These are phyloP conservation scores for Ophiocordyceps unilateralis DNA, from an alignment of 2,329 filamentous ascomycete species.

Conservation along the genomic window DNA sequence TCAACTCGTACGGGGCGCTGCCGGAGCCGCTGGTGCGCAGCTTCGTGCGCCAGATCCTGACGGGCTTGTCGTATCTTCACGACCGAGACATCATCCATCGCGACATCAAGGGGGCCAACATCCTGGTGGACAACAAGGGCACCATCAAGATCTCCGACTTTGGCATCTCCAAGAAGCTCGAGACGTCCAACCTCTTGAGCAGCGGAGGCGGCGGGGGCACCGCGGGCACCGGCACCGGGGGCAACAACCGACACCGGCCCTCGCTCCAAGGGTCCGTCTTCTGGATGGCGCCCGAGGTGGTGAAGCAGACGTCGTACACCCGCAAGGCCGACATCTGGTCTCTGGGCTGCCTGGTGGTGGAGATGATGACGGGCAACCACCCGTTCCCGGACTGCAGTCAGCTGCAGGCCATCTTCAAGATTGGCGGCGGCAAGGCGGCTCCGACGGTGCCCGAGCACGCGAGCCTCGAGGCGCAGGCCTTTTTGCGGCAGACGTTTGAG, in stretches of 20 bases:
- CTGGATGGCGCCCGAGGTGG: conserved; percentile 99
- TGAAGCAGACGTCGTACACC: conserved; percentile 93
- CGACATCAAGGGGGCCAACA: conserved; percentile 98
- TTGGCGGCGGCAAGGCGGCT: conserved; percentile 71
- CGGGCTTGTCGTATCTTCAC: conserved; percentile 84
- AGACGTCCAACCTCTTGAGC: conserved; percentile 69
- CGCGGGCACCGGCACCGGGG: conserved; percentile 29
- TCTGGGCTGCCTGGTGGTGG: conserved; percentile 85
- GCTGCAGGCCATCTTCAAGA: conserved; percentile 96
- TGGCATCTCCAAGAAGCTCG: conserved; percentile 94
- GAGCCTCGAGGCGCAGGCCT: conserved; percentile 66
- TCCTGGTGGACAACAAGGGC: conserved; percentile 96
- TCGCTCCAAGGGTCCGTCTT: conserved; percentile 95
- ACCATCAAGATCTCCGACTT: conserved; percentile 99
- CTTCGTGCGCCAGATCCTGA: conserved; percentile 90
- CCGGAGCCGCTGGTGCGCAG: conserved; percentile 87
- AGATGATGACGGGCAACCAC: conserved; percentile 97
- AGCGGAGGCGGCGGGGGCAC: conserved; percentile 21
- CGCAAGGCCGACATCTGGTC: conserved; percentile 99
- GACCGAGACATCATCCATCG: conserved; percentile 92
- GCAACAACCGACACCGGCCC: conserved; percentile 49
- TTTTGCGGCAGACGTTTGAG: conserved; percentile 82
- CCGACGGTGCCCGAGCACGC: conserved; percentile 80
- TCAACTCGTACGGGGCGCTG: conserved; percentile 93
- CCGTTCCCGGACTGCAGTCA: conserved; percentile 96